A percentile compares a stretch with the other conserved stretches of the same genome.
phyloP scores from a whole-genome alignment of 139 green algal species.

The Tetradesmus obliquus region DNA sequence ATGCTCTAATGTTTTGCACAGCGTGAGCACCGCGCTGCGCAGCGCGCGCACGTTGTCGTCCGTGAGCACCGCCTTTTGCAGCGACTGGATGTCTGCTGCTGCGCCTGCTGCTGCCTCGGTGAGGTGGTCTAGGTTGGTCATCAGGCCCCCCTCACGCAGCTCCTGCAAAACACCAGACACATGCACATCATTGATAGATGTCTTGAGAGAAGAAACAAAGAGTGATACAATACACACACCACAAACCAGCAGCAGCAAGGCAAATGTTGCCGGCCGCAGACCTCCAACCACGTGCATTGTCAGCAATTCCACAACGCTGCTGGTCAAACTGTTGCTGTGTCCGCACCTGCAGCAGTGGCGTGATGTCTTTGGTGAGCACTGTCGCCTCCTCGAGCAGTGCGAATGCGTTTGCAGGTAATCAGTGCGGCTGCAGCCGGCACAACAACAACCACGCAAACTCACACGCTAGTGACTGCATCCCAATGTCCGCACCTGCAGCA shows the following conservation, averaged over 20 bases:
- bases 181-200: neutral
- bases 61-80: conserved; percentile 91
- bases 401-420: no score
- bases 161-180: conserved; percentile 48
- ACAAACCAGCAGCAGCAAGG: neutral
- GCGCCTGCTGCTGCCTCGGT: conserved; percentile 84
- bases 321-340: no score
- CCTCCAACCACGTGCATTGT: neutral
- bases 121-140: conserved; percentile 86
- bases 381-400: conserved; percentile 36
- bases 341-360: conserved; percentile 56
- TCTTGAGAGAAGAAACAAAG: neutral
- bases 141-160: conserved; percentile 77
- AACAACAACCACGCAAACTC: neutral
- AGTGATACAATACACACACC: neutral
- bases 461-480: neutral
- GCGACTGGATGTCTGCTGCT: conserved; percentile 84
- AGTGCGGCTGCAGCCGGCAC: neutral
- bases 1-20: conserved; percentile 80
- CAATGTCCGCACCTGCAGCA: conserved; percentile 47
- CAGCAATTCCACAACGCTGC: no score
- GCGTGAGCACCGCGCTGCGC: conserved; percentile 80
- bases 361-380: conserved; percentile 45
- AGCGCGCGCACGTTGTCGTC: conserved; percentile 92
- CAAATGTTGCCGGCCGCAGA: neutral